phyloP scores from a whole-genome alignment of 2,329 filamentous ascomycete species.

The Orbilia oligospora region DNA sequence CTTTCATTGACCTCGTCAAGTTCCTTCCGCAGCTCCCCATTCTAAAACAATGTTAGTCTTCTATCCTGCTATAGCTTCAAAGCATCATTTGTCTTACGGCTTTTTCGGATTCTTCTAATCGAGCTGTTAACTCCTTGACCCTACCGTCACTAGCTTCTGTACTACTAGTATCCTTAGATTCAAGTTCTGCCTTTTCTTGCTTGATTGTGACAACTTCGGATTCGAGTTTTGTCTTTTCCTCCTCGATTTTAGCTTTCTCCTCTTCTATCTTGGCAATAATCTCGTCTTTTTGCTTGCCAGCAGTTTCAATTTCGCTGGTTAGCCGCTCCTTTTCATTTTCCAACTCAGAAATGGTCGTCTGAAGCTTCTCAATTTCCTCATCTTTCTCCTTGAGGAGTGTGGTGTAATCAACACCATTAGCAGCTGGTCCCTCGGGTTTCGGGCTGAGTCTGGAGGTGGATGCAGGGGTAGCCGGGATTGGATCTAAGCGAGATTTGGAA shows the following conservation, averaged over 20 bases:
- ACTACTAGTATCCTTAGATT: conserved; percentile 33
- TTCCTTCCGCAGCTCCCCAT: conserved; percentile 32
- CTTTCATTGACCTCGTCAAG: conserved; percentile 30
- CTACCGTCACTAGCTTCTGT: conserved; percentile 39
- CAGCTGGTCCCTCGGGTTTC: conserved; percentile 26
- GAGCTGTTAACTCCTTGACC: conserved; percentile 44
- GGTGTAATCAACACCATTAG: conserved; percentile 44
- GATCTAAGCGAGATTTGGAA: conserved; percentile 51
- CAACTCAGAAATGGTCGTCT: conserved; percentile 51
- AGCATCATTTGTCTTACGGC: conserved; percentile 28
- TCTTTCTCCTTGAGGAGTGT: conserved; percentile 55
- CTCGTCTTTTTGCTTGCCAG: conserved; percentile 52
- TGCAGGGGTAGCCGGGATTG: conserved; percentile 49
- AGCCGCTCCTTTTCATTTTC: conserved; percentile 44
- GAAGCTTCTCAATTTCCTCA: conserved; percentile 54
- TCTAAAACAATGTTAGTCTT: conserved; percentile 18
- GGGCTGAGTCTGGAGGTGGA: conserved; percentile 21
- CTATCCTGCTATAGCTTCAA: background rate
- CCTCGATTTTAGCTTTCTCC: conserved; percentile 46
- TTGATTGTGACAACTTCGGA: conserved; percentile 46
- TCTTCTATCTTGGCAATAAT: conserved; percentile 48
- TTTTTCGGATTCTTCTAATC: conserved; percentile 32
- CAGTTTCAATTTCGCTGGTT: conserved; percentile 43
- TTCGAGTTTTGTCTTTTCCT: conserved; percentile 43
- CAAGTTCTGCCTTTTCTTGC: conserved; percentile 36